Evolutionary conservation across 225 moss, liverwort and hornwort species (phyloP), one percentile per base, ranked within the genome.

Genomic region (Thuidium tamariscinum): DNA sequence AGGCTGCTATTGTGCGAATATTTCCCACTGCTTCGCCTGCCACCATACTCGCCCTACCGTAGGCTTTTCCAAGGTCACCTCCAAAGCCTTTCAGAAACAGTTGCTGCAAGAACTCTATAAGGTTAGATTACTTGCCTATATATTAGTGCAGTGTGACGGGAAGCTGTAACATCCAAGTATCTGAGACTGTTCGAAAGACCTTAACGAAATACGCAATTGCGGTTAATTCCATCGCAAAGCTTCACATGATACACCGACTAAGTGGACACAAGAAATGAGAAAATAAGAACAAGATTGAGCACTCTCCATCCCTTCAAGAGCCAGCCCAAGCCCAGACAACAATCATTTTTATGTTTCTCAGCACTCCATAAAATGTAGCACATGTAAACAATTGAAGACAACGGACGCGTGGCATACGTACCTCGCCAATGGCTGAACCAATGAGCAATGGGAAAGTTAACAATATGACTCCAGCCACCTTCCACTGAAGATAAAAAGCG

Each of bases 361-460:
- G 56, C 23, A 54, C 66, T 42, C 73, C 52, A 34, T 44, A 27
- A 29, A 10, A 27, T 29, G 37, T 56, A 54, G 16, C 32, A 66
- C 34, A 77, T 13, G 23, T 29, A 74, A 74, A 74, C 23, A 64
- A 59, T 17, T 25, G 42, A 76, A 39, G 68, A 12, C 37, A 77
- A 56, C n/a, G 26, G 30, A 71, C 34, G 8, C 27, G 55, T 89
- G 36, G 73, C 66, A 77, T 92, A 37, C 36, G 25, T 55, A 97
- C 97, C 95, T 97, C 97, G 57, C 96, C 97, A 63, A 97, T 90
- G 32, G 95, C 94, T 49, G 97, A 94, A n/a, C 94, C 95, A 84
- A 97, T 94, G 48, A 97, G 93, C 79, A 96, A 89, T 57, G 97
- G 97, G 86, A 96, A 97, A 60, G 96, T 97, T 32, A 95, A 88